A percentile compares a stretch with the other conserved stretches of the same genome.
These are phyloP conservation scores for Boletus subparvulus DNA, from an alignment of 768 basidiomycete species.

Conservation along the genomic window DNA sequence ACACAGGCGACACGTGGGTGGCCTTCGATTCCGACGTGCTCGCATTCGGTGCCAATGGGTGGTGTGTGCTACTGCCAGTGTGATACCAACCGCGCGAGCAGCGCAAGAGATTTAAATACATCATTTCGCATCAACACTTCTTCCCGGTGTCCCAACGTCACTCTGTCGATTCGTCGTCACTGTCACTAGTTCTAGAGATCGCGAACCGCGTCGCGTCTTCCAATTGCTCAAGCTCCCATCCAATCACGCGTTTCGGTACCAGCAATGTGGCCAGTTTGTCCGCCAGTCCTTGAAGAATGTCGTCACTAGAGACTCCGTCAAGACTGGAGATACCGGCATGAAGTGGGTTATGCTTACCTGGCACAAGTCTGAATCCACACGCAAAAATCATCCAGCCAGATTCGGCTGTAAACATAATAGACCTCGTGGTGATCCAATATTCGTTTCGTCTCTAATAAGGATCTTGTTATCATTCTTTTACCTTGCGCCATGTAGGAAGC, in stretches of 20 bases:
- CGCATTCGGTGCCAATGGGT: neutral
- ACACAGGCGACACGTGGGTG: neutral
- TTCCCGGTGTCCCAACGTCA: conserved; percentile 20
- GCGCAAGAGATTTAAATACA: neutral
- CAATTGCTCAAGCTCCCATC: conserved; percentile 69
- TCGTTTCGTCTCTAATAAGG: conserved; percentile 67
- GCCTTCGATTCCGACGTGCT: conserved; percentile 4
- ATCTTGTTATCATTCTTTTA: conserved; percentile 59
- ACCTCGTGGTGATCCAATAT: conserved; percentile 81
- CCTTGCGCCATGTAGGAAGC: conserved; percentile 57
- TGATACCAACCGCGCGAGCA: conserved; percentile 1
- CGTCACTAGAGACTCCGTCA: conserved; percentile 48
- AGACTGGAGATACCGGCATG: neutral
- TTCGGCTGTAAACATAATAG: conserved; percentile 85
- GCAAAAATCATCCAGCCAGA: conserved; percentile 85
- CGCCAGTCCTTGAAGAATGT: conserved; percentile 47
- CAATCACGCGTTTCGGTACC: conserved; percentile 56
- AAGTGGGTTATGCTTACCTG: conserved; percentile 47
- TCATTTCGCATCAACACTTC: conserved; percentile 2
- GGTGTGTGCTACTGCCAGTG: neutral
- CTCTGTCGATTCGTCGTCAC: conserved; percentile 63
- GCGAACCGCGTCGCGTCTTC: conserved; percentile 53
- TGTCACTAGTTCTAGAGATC: conserved; percentile 50
- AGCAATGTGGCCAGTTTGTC: conserved; percentile 37
- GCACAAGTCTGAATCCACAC: conserved; percentile 74